A percentile compares a stretch with the other conserved stretches of the same genome.
Evolutionary conservation across 306 rosid genomes (phyloP).

Genomic region (Hippophae rhamnoides): DNA sequence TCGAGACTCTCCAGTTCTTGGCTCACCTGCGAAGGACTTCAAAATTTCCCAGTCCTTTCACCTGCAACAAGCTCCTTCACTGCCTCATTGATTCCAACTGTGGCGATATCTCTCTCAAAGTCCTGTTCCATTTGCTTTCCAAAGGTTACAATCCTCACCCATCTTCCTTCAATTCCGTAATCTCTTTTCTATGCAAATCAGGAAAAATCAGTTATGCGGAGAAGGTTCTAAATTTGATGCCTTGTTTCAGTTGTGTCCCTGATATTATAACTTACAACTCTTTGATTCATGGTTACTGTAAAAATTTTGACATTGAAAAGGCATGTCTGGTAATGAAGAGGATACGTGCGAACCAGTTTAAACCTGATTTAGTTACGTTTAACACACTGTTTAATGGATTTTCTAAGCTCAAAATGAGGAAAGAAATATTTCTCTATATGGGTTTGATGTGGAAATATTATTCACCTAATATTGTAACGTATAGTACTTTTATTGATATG

Average conservation of each 20-base stretch:
- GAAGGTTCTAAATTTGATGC: constrained; percentile 17
- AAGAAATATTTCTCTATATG: constrained; percentile 24
- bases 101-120: constrained; percentile 22
- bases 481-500: constrained; percentile 27
- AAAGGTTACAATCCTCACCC: constrained; percentile 27
- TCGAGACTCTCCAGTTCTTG: constrained; percentile 18
- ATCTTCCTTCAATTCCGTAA: constrained; percentile 30
- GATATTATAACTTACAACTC: constrained; percentile 33
- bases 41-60: constrained; percentile 16
- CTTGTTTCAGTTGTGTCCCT: constrained; percentile 21
- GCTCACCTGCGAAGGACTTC: constrained; percentile 24
- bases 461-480: constrained; percentile 31
- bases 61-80: constrained; percentile 34
- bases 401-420: constrained; percentile 24
- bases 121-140: constrained; percentile 24
- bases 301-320: constrained; percentile 10
- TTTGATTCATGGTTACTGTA: constrained; percentile 29
- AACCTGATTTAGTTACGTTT: constrained; percentile 25
- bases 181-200: constrained; percentile 22
- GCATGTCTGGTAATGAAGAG: constrained; percentile 19
- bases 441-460: constrained; percentile 35
- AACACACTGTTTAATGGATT: constrained; percentile 29
- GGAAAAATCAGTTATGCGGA: constrained; percentile 15
- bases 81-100: constrained; percentile 20
- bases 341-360: constrained; percentile 9